Percentiles rank a stretch among this genome's conserved stretches.
phyloP scores from a whole-genome alignment of 2,329 filamentous ascomycete genomes.

The Curvularia spicifera region DNA sequence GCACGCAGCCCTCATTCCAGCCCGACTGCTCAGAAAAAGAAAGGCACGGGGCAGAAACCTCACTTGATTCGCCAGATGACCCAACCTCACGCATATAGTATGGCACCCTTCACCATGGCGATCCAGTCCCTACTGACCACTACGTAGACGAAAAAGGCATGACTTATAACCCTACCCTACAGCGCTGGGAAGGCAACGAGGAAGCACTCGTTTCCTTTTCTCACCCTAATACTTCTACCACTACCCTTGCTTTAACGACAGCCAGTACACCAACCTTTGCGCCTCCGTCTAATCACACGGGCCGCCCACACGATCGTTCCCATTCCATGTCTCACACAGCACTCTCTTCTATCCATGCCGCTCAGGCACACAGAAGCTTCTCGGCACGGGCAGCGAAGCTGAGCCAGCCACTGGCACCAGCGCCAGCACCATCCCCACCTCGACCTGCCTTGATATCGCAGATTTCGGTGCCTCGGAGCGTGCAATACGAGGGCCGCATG shows the following conservation, averaged over 20 bases:
- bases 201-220: slow-evolving; percentile 80
- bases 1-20: slow-evolving; percentile 59
- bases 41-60: slow-evolving; percentile 70
- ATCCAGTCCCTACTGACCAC: slow-evolving; percentile 17
- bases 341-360: slow-evolving; percentile 38
- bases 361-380: slow-evolving; percentile 50
- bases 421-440: slow-evolving; percentile 56
- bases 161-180: slow-evolving; percentile 88
- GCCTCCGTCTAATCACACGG: slow-evolving; percentile 37
- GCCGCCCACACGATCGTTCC: slow-evolving; percentile 44
- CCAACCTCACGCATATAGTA: slow-evolving; percentile 80
- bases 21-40: slow-evolving; percentile 57
- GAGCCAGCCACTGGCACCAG: slow-evolving; percentile 49
- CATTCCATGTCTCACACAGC: slow-evolving; percentile 54
- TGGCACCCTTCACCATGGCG: slow-evolving; percentile 45
- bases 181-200: slow-evolving; percentile 96
- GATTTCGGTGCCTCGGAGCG: slow-evolving; percentile 77
- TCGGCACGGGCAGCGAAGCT: slow-evolving; percentile 44
- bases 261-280: slow-evolving; percentile 51
- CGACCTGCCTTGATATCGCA: slow-evolving; percentile 88
- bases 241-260: slow-evolving; percentile 49
- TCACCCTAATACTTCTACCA: slow-evolving; percentile 55
- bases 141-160: slow-evolving; percentile 84
- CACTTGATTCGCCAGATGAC: slow-evolving; percentile 87
- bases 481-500: slow-evolving; percentile 97